These are phyloP conservation scores for Trichosporon coremiiforme DNA, from an alignment of 1,284 basidiomycete species.

Conservation along the genomic window DNA sequence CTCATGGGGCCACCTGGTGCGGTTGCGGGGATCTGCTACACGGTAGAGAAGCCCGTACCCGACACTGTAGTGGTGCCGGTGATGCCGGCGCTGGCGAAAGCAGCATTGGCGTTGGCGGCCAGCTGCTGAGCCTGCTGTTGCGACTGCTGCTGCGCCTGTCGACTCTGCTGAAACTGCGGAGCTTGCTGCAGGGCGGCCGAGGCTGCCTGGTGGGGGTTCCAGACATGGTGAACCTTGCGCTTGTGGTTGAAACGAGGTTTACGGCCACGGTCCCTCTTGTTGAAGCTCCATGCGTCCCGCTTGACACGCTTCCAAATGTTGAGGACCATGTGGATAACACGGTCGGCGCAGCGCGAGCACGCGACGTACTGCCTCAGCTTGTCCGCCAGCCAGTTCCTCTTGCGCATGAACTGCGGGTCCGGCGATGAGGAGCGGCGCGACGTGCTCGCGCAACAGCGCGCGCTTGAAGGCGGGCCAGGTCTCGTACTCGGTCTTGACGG, in stretches of 20 bases:
- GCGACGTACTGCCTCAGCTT: neutral
- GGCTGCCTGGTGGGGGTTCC: neutral
- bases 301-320: neutral
- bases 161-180: neutral
- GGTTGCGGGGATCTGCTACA: neutral
- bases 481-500: neutral
- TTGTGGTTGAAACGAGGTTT: neutral
- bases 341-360: neutral
- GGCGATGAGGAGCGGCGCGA: neutral
- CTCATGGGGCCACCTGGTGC: too few relatives aligned
- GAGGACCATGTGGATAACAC: neutral
- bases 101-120: neutral
- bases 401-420: constrained; percentile 3
- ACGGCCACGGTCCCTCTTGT: neutral
- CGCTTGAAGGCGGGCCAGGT: neutral
- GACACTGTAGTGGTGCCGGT: neutral
- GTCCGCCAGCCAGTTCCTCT: neutral
- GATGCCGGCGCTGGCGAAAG: neutral
- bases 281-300: neutral
- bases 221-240: neutral
- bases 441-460: neutral
- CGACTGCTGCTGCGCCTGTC: neutral
- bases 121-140: neutral
- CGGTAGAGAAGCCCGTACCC: neutral
- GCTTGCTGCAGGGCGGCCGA: neutral